phyloP scores from a whole-genome alignment of 345 rosid genomes.

The Gossypium ekmanianum region DNA sequence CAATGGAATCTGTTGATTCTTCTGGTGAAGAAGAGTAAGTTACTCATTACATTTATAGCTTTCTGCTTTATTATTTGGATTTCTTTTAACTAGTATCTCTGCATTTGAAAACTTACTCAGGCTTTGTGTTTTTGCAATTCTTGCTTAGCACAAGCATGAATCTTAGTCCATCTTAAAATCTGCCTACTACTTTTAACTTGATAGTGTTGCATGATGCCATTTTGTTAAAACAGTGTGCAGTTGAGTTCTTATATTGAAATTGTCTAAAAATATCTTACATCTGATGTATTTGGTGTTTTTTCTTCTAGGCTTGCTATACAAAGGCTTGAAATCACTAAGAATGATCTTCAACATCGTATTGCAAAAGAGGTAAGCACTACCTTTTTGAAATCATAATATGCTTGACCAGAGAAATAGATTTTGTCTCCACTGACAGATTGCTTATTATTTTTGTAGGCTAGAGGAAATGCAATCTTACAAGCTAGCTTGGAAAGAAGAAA shows the following conservation, averaged over 20 bases:
- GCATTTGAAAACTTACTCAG: background rate
- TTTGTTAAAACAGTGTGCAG: background rate
- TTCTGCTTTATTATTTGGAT: slow-evolving; percentile 7
- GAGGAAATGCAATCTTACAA: slow-evolving; percentile 96
- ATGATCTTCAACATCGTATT: slow-evolving; percentile 87
- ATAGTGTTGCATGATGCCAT: background rate
- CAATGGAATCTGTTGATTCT: slow-evolving; percentile 88
- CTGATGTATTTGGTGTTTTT: slow-evolving; percentile 16
- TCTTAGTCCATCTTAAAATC: background rate
- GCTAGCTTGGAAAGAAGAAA: slow-evolving; percentile 98
- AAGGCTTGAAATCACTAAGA: slow-evolving; percentile 90
- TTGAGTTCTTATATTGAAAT: background rate
- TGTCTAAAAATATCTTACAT: background rate
- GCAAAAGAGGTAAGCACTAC: slow-evolving; percentile 77
- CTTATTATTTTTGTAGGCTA: slow-evolving; percentile 49
- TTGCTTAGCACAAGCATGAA: background rate
- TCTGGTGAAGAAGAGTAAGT: slow-evolving; percentile 99
- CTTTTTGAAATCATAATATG: slow-evolving; percentile 17
- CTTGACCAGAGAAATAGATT: slow-evolving; percentile 8
- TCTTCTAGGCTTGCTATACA: slow-evolving; percentile 85
- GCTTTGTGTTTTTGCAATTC: slow-evolving; percentile 10
- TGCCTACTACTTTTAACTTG: background rate
- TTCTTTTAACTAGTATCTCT: background rate
- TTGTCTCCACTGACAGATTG: slow-evolving; percentile 26
- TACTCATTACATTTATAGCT: slow-evolving; percentile 18